Evolutionary conservation across 2,329 filamentous ascomycete species (phyloP).

Genomic region (Beauveria sp.): DNA sequence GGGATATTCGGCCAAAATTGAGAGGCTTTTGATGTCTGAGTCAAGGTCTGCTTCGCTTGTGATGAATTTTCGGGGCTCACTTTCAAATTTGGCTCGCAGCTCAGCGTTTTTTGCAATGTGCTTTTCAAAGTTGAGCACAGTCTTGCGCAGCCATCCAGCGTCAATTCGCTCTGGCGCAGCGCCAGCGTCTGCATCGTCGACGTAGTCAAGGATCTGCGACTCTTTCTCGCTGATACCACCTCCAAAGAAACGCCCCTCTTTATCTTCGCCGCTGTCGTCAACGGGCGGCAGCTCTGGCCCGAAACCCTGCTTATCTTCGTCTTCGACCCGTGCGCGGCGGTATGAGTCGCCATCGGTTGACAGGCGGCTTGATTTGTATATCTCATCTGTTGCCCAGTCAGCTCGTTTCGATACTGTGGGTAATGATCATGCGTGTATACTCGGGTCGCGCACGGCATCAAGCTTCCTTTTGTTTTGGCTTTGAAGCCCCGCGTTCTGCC

Average conservation of each 20-base stretch:
- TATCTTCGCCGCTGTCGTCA: constrained; percentile 54
- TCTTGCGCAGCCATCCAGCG: constrained; percentile 70
- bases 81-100: constrained; percentile 75
- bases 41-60: constrained; percentile 83
- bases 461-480: constrained; percentile 55
- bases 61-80: constrained; percentile 76
- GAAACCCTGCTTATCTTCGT: constrained; percentile 43
- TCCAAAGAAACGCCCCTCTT: constrained; percentile 93
- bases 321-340: constrained; percentile 40
- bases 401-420: background rate
- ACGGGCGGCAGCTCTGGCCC: constrained; percentile 39
- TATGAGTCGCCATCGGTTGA: constrained; percentile 34
- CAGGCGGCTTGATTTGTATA: constrained; percentile 56
- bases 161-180: constrained; percentile 68
- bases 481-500: constrained; percentile 35
- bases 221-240: constrained; percentile 79
- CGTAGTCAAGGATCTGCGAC: constrained; percentile 76
- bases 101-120: constrained; percentile 87
- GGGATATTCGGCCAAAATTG: constrained; percentile 79
- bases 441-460: constrained; percentile 53
- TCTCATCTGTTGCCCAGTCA: constrained; percentile 36
- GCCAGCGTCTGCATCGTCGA: constrained; percentile 49
- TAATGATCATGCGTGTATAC: constrained; percentile 31
- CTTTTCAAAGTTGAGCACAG: constrained; percentile 79
- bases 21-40: constrained; percentile 76